Percentiles rank a stretch among this genome's conserved stretches.
These are phyloP conservation scores for Solanum paucissectum DNA, from an alignment of 257 asterid genomes.

Conservation along the genomic window DNA sequence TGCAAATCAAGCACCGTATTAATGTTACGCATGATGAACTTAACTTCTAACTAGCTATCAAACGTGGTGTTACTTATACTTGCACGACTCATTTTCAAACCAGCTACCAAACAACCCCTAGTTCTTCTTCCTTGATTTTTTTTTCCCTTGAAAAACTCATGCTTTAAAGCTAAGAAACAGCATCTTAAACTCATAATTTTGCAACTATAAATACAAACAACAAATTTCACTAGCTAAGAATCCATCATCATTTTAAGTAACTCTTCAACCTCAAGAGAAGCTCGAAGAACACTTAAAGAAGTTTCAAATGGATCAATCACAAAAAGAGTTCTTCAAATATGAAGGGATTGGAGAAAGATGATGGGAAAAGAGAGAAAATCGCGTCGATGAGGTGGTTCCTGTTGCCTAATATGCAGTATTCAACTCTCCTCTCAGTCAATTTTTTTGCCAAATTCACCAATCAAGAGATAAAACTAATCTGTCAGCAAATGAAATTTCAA, in stretches of 20 bases:
- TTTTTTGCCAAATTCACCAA: no score
- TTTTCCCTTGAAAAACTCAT: constrained; percentile 1
- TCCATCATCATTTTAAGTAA: not conserved
- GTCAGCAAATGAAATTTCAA: no score
- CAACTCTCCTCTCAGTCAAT: not conserved
- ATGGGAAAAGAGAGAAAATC: not conserved
- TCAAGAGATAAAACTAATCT: no score
- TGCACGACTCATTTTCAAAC: not conserved
- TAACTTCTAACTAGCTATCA: not conserved
- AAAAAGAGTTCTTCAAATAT: not conserved
- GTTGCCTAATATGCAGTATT: not conserved
- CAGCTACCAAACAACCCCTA: not conserved
- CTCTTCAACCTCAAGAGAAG: not conserved
- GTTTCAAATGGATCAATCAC: constrained; percentile 13
- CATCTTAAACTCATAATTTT: not conserved
- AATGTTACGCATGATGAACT: not conserved
- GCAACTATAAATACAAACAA: not conserved
- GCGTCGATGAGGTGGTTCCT: not conserved
- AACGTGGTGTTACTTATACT: not conserved
- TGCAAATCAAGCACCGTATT: no score
- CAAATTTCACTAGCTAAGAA: not conserved
- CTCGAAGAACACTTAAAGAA: not conserved
- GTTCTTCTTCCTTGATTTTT: constrained; percentile 9
- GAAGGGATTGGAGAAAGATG: not conserved
- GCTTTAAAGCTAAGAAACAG: not conserved